Conservation (phyloP, 345 rosid species). For the Aquilaria yunnanensis region DNA sequence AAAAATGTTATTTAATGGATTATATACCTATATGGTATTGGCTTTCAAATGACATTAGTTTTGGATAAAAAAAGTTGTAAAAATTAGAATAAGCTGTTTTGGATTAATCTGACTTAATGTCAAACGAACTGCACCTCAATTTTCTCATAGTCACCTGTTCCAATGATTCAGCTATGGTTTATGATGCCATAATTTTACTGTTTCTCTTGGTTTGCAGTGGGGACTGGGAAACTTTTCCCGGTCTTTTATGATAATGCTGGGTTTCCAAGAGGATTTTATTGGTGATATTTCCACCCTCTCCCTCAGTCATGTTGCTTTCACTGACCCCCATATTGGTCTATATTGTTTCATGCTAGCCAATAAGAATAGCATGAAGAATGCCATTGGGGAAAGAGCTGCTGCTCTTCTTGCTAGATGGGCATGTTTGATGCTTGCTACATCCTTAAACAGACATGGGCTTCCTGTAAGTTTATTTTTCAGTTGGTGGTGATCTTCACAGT, state of each 20-base stretch:
- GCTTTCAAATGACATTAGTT: no score
- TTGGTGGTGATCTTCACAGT: background rate
- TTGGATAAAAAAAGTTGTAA: no score
- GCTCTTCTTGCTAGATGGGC: constrained; percentile 76
- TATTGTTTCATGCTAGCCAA: constrained; percentile 54
- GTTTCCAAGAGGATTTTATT: constrained; percentile 31
- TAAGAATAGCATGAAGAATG: constrained; percentile 55
- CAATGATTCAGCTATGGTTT: background rate
- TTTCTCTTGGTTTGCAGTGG: constrained; percentile 63
- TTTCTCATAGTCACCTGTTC: background rate
- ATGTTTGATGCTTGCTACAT: constrained; percentile 59
- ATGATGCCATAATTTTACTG: constrained; percentile 1
- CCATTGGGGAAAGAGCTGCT: constrained; percentile 64
- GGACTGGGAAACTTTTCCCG: constrained; percentile 59
- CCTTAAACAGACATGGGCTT: constrained; percentile 80
- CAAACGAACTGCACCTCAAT: background rate
- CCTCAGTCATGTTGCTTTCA: constrained; percentile 55
- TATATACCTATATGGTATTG: no score
- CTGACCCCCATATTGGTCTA: constrained; percentile 74
- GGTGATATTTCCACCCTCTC: constrained; percentile 34
- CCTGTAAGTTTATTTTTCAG: constrained; percentile 55
- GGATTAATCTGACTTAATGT: no score
- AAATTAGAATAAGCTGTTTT: no score
- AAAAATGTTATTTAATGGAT: no score
- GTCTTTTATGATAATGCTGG: constrained; percentile 68